phyloP scores from a whole-genome alignment of 2,329 filamentous ascomycete genomes.

The Fusarium sp. region DNA sequence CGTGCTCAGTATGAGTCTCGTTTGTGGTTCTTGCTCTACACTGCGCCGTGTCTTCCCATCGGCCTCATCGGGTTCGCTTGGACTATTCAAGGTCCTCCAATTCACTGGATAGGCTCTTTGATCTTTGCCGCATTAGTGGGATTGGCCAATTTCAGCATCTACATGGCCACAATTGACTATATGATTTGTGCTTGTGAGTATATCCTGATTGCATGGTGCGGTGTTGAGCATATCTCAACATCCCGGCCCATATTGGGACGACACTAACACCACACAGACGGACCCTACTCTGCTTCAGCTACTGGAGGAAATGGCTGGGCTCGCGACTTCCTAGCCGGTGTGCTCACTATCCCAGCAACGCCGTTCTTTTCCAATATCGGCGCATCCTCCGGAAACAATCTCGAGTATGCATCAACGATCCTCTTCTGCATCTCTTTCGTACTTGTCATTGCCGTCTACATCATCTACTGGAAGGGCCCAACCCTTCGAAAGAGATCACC shows the following conservation, averaged over 20 bases:
- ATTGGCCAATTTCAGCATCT: conserved; percentile 78
- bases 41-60: conserved; percentile 69
- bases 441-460: conserved; percentile 71
- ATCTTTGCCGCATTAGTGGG: conserved; percentile 74
- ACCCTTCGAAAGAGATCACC: conserved; percentile 68
- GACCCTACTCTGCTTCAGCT: conserved; percentile 77
- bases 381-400: conserved; percentile 57
- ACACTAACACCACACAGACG: conserved; percentile 47
- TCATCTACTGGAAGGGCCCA: conserved; percentile 74
- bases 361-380: conserved; percentile 72
- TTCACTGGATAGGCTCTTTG: conserved; percentile 76
- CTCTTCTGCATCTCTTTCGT: conserved; percentile 70
- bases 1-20: conserved; percentile 76
- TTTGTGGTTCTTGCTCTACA: conserved; percentile 72
- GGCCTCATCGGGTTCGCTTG: conserved; percentile 78
- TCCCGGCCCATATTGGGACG: fast-evolving
- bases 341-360: conserved; percentile 74
- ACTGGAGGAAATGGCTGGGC: conserved; percentile 81
- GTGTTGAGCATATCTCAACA: too few relatives aligned
- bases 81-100: conserved; percentile 70
- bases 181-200: conserved; percentile 58
- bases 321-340: conserved; percentile 77
- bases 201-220: too few relatives aligned
- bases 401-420: conserved; percentile 72
- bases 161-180: conserved; percentile 82